Conservation (phyloP, 2,329 filamentous ascomycete genomes). For the Teratosphaeria gauchensis region DNA sequence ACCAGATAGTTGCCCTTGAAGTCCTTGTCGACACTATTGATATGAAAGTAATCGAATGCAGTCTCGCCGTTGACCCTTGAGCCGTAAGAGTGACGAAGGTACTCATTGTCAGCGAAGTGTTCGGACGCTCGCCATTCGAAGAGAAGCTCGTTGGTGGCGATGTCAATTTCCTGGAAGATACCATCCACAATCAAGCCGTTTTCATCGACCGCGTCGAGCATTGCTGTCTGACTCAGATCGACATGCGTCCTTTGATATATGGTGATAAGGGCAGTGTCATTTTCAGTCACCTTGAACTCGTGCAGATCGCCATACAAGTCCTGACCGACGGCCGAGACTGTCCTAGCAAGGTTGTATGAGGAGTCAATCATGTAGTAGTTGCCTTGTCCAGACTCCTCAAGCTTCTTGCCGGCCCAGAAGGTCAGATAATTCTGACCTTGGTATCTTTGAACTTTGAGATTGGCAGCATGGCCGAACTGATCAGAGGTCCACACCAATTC, state of each 20-base stretch:
- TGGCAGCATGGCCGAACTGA: slow-evolving; percentile 22
- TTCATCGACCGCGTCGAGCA: slow-evolving; percentile 2
- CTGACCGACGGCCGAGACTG: slow-evolving; percentile 28
- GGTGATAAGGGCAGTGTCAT: slow-evolving; percentile 34
- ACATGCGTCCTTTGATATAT: slow-evolving; percentile 28
- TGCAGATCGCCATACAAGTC: slow-evolving; percentile 31
- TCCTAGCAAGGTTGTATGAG: slow-evolving; percentile 30
- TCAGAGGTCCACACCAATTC: slow-evolving; percentile 22
- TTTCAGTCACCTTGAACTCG: slow-evolving; percentile 33
- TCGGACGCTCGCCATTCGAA: slow-evolving; percentile 33
- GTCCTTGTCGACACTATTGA: slow-evolving; percentile 46
- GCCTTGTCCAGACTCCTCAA: slow-evolving; percentile 24
- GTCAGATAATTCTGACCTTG: slow-evolving; percentile 27
- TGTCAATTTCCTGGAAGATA: slow-evolving; percentile 35
- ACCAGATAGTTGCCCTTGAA: slow-evolving; percentile 39
- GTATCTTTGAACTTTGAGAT: slow-evolving; percentile 26
- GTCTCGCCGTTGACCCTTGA: background rate
- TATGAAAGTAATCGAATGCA: slow-evolving; percentile 38
- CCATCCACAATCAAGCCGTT: slow-evolving; percentile 35
- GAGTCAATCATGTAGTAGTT: slow-evolving; percentile 25
- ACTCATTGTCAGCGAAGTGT: slow-evolving; percentile 16
- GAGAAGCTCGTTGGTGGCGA: slow-evolving; percentile 29
- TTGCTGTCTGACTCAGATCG: slow-evolving; percentile 15
- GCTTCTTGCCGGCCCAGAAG: slow-evolving; percentile 29
- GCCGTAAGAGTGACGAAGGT: background rate